Evolutionary conservation across 2,329 filamentous ascomycete genomes (phyloP), one percentile per base, ranked within the genome.

Genomic region (Nannizzia gypsea): DNA sequence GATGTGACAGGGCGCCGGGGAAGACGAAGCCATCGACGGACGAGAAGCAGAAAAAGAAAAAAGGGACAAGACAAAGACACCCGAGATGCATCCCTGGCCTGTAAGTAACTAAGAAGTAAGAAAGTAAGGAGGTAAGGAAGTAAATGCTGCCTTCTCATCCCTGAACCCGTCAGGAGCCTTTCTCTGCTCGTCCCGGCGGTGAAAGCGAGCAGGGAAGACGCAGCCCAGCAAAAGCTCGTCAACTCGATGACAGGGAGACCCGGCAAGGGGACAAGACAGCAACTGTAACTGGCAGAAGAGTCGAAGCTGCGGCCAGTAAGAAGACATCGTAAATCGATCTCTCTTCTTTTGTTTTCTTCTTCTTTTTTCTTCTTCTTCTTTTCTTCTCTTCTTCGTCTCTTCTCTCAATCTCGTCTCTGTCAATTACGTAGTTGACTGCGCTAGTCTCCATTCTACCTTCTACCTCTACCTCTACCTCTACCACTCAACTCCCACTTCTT

Each of bases 261-360:
- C 48, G 34, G 48, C 26, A 54, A 31, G 48, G 26, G 48, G 34
- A 22, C 2, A 24, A 15, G 8, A 26, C 44, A 13, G 20, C 20
- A 3, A 11, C n/a, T n/a, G n/a, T n/a, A n/a, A n/a, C n/a, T n/a
- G 31, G 13, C 13, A 34, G 31, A 34, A 11, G 13, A 34, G 31
- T 34, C 9, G 31, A 34, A 26, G 22, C 22, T 17, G 44, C 17
- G 44, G 48, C 48, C 48, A 54, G 48, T 54, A 26, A 54, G 48
- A 54, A 26, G 13, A 6, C 28, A 54, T 54, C 48, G 48, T 54
- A 54, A 54, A 54, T 54, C 48, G 38, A 42, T 42, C 38, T 42
- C 38, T 42, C 31, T 8, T 11, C 31, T 8, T 34, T 11, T n/a
- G n/a, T 8, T 34, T 34, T 34, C 31, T 34, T 13, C 31, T 34